A percentile compares a stretch with the other conserved stretches of the same genome.
Conservation (phyloP, 2,329 filamentous ascomycete genomes). For the Myriosclerotinia scirpicola region DNA sequence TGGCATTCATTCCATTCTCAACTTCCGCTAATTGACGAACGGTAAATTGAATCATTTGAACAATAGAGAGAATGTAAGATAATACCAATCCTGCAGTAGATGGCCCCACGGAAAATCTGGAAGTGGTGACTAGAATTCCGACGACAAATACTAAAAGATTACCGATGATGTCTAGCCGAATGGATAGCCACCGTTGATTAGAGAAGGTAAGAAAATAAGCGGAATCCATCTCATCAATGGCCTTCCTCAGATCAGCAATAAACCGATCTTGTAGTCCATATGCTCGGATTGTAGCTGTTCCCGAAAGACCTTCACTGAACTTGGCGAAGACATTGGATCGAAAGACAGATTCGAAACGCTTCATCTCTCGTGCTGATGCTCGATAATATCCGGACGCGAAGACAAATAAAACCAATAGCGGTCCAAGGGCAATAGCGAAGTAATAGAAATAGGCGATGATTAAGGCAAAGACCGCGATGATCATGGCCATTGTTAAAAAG, state of each 20-base stretch:
- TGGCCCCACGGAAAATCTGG: slow-evolving; percentile 79
- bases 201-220: slow-evolving; percentile 95
- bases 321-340: slow-evolving; percentile 86
- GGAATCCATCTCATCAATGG: slow-evolving; percentile 88
- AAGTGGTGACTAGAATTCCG: slow-evolving; percentile 88
- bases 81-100: slow-evolving; percentile 85
- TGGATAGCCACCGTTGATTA: slow-evolving; percentile 90
- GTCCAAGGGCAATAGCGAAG: slow-evolving; percentile 63
- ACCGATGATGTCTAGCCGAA: slow-evolving; percentile 81
- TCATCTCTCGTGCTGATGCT: slow-evolving; percentile 87
- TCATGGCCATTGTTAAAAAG: slow-evolving; percentile 79
- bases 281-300: slow-evolving; percentile 81
- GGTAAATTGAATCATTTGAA: slow-evolving; percentile 94
- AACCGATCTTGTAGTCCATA: slow-evolving; percentile 83
- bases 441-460: slow-evolving; percentile 97
- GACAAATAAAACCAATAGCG: slow-evolving; percentile 74
- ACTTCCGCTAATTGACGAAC: slow-evolving; percentile 92
- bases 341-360: slow-evolving; percentile 87
- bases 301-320: slow-evolving; percentile 84
- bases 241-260: slow-evolving; percentile 62
- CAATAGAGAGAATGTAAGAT: slow-evolving; percentile 89
- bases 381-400: slow-evolving; percentile 86
- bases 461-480: slow-evolving; percentile 78
- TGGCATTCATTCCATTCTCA: slow-evolving; percentile 97
- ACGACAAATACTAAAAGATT: slow-evolving; percentile 83